phyloP scores from a whole-genome alignment of 768 basidiomycete species.

The Austroboletus eburneus region DNA sequence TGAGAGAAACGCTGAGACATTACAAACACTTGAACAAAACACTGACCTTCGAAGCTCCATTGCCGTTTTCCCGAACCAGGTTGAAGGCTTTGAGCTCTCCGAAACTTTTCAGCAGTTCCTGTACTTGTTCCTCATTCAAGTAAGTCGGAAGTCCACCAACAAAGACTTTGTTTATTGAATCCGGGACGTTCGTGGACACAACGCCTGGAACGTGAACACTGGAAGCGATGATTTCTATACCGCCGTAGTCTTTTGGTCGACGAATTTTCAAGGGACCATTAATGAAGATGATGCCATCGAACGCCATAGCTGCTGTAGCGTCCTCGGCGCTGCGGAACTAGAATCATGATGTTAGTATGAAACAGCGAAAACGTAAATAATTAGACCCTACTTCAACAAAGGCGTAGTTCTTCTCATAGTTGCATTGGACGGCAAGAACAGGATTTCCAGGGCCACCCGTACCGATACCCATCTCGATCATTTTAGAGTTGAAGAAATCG shows the following conservation, averaged over 20 bases:
- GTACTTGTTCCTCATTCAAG: conserved; percentile 96
- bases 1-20: conserved; percentile 28
- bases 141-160: conserved; percentile 95
- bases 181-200: conserved; percentile 94
- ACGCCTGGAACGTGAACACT: conserved; percentile 88
- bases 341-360: conserved; percentile 11
- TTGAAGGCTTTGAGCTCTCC: conserved; percentile 98
- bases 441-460: conserved; percentile 84
- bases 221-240: conserved; percentile 57
- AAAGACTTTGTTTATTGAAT: conserved; percentile 97
- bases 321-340: conserved; percentile 98
- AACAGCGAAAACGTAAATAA: not conserved
- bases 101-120: conserved; percentile 95
- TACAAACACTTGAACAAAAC: not conserved
- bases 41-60: conserved; percentile 79
- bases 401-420: conserved; percentile 98
- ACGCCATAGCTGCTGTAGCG: conserved; percentile 93
- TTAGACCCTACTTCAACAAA: conserved; percentile 80
- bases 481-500: conserved; percentile 94
- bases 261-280: conserved; percentile 96
- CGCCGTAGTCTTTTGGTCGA: conserved; percentile 95
- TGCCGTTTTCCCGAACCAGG: conserved; percentile 90
- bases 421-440: conserved; percentile 91
- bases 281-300: conserved; percentile 95
- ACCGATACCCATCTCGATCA: conserved; percentile 88